Evolutionary conservation across 768 basidiomycete species (phyloP).

Genomic region (Naganishia randhawae): DNA sequence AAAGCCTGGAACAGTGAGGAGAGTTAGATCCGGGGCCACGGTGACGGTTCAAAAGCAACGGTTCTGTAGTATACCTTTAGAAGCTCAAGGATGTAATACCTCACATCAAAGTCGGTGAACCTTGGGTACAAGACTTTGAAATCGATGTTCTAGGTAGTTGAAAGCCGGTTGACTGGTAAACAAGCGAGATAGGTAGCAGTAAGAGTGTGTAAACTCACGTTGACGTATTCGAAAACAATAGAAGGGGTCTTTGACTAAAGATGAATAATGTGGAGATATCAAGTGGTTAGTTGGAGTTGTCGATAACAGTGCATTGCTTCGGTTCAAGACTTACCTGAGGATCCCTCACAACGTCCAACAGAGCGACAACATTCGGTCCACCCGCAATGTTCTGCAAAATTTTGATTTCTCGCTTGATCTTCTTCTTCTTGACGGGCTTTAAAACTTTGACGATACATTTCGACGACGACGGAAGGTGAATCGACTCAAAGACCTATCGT

Average conservation of each 20-base stretch:
- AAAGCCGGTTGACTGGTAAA: background rate
- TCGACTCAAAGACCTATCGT: slow-evolving; percentile 69
- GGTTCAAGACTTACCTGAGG: slow-evolving; percentile 54
- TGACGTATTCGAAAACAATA: slow-evolving; percentile 93
- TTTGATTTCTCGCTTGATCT: slow-evolving; percentile 98
- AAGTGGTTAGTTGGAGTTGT: background rate
- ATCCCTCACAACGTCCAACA: slow-evolving; percentile 94
- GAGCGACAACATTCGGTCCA: slow-evolving; percentile 87
- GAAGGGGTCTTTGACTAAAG: slow-evolving; percentile 88
- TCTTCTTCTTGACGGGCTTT: slow-evolving; percentile 99
- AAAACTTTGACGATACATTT: slow-evolving; percentile 98
- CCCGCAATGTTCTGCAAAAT: slow-evolving; percentile 94
- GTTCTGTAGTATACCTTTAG: slow-evolving; percentile 58
- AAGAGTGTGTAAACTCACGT: slow-evolving; percentile 52
- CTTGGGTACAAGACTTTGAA: slow-evolving; percentile 95
- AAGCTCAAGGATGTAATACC: slow-evolving; percentile 94
- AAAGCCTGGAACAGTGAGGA: slow-evolving; percentile 56
- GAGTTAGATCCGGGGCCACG: background rate
- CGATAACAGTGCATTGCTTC: background rate
- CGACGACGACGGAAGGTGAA: slow-evolving; percentile 58
- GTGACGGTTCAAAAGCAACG: background rate
- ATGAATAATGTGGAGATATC: background rate
- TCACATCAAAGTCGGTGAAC: slow-evolving; percentile 90
- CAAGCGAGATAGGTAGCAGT: background rate
- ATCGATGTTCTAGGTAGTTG: slow-evolving; percentile 65